These are phyloP conservation scores for Lactuca sativa DNA, from an alignment of 129 eudicot species.

Conservation along the genomic window DNA sequence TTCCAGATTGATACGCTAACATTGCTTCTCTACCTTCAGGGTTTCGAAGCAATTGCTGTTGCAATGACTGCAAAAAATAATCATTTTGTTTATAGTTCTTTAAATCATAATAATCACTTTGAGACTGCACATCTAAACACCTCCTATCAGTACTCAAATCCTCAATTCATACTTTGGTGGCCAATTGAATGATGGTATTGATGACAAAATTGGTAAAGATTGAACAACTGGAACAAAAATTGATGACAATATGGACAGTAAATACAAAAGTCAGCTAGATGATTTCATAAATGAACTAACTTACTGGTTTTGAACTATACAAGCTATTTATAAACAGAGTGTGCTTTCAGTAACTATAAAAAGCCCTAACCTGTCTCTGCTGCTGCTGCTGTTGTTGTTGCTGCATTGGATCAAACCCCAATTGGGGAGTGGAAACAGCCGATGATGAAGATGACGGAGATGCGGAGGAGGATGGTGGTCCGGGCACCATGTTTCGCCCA, in stretches of 20 bases:
- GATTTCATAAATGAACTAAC: conserved; percentile 11
- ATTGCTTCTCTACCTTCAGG: conserved; percentile 83
- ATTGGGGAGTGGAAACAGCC: conserved; percentile 58
- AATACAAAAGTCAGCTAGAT: conserved; percentile 1
- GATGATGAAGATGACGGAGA: conserved; percentile 90
- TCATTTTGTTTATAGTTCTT: not conserved
- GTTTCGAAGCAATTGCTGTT: conserved; percentile 73
- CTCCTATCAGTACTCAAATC: not conserved
- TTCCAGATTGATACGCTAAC: conserved; percentile 70
- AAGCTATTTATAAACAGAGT: conserved; percentile 5
- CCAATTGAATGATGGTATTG: conserved; percentile 6
- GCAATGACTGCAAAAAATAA: conserved; percentile 56
- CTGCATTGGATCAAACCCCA: conserved; percentile 56
- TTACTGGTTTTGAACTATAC: conserved; percentile 1
- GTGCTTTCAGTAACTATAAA: conserved; percentile 1
- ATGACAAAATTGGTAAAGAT: conserved; percentile 4
- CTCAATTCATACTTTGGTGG: conserved; percentile 7
- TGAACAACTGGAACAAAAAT: not conserved
- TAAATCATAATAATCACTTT: not conserved
- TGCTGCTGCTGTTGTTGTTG: conserved; percentile 52
- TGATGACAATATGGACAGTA: conserved; percentile 3
- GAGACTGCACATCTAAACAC: not conserved
- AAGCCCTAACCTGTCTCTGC: conserved; percentile 86
- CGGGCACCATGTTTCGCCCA: conserved; percentile 52
- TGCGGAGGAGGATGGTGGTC: conserved; percentile 69